Percentiles rank a stretch among this genome's conserved stretches.
These are phyloP conservation scores for Scheffersomyces quercinus DNA, from an alignment of 1,139 yeast species.

Conservation along the genomic window DNA sequence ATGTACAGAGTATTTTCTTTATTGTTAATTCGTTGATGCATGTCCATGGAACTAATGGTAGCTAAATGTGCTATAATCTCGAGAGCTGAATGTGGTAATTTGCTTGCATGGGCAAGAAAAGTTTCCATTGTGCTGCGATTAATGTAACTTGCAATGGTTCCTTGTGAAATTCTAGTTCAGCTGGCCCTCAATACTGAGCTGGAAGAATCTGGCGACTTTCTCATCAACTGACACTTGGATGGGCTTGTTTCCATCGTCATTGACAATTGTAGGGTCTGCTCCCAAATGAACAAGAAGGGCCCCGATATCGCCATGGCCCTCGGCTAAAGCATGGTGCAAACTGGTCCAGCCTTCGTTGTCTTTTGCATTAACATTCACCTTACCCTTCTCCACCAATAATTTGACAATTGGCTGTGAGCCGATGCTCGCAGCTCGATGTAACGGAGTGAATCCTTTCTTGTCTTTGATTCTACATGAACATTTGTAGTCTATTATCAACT, in stretches of 20 bases:
- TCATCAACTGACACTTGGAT: constrained; percentile 63
- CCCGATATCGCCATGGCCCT: constrained; percentile 84
- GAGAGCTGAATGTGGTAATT: too few relatives aligned
- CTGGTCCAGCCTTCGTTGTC: constrained; percentile 85
- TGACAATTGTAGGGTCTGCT: constrained; percentile 57
- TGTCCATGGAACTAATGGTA: too few relatives aligned
- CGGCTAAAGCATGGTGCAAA: constrained; percentile 87
- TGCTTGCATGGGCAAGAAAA: too few relatives aligned
- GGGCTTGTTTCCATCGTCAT: constrained; percentile 58
- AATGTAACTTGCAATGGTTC: too few relatives aligned
- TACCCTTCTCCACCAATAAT: constrained; percentile 50
- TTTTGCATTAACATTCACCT: constrained; percentile 65
- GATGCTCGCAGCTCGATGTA: constrained; percentile 82
- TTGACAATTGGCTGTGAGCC: constrained; percentile 63
- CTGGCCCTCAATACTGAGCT: too few relatives aligned
- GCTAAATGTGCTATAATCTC: too few relatives aligned
- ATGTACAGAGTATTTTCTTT: too few relatives aligned
- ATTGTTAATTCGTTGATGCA: too few relatives aligned
- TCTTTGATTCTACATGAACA: constrained; percentile 71
- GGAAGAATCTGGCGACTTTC: constrained; percentile 49
- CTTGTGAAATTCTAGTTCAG: too few relatives aligned
- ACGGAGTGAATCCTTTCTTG: constrained; percentile 60
- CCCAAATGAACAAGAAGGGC: constrained; percentile 60
- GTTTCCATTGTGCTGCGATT: too few relatives aligned
- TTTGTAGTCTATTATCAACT: constrained; percentile 49